A percentile compares a stretch with the other conserved stretches of the same genome.
Conservation (phyloP, 805 yeast genomes). For the Grigorovia jiainica region DNA sequence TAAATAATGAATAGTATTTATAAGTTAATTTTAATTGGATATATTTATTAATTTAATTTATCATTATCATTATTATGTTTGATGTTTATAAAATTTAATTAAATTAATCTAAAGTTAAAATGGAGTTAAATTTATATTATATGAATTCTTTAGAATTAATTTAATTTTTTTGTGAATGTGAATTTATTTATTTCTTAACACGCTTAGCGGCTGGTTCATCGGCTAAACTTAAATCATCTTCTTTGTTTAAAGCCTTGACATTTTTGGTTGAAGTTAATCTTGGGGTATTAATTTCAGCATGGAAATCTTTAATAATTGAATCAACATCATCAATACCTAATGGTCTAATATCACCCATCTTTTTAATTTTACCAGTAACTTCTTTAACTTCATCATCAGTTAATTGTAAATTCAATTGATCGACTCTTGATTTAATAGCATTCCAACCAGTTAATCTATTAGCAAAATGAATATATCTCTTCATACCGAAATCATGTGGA, state of each 20-base stretch:
- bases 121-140: too few species aligned
- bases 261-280: conserved; percentile 24
- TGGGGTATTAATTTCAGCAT: conserved; percentile 62
- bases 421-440: conserved; percentile 96
- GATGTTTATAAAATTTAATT: background rate
- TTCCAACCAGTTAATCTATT: conserved; percentile 98
- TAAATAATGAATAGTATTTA: background rate
- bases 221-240: conserved; percentile 4
- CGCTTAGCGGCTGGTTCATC: conserved; percentile 27
- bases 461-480: conserved; percentile 95
- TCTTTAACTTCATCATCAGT: conserved; percentile 93
- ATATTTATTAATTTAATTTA: background rate
- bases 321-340: conserved; percentile 95
- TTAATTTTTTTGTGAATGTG: background rate
- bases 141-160: background rate
- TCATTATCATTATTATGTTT: background rate
- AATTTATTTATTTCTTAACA: conserved; percentile 11
- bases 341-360: conserved; percentile 90
- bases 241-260: conserved; percentile 8
- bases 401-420: conserved; percentile 82
- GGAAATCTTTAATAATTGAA: conserved; percentile 89
- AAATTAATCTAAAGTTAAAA: background rate
- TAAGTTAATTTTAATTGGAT: background rate
- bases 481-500: conserved; percentile 91
- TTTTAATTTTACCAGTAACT: conserved; percentile 86